Percentiles rank a stretch among this genome's conserved stretches.
Evolutionary conservation across 345 rosid species (phyloP).

Genomic region (Eutrema yunnanense): DNA sequence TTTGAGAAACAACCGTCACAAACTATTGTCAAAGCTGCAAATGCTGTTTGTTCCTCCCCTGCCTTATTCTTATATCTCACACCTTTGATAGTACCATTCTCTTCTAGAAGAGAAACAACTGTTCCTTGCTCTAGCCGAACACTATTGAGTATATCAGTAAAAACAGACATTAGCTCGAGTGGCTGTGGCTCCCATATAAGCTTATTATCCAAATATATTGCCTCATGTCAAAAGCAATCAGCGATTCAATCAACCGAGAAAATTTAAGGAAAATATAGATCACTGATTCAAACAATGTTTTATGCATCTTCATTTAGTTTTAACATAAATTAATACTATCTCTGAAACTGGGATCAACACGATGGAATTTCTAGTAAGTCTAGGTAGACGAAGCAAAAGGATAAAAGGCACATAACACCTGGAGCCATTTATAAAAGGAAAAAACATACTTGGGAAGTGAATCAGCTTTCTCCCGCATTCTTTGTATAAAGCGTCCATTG

Average conservation of each 20-base stretch:
- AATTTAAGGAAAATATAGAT: neutral
- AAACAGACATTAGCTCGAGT: neutral
- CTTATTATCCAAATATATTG: neutral
- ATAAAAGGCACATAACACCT: neutral
- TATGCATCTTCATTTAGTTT: neutral
- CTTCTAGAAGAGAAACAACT: constrained; percentile 61
- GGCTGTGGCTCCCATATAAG: neutral
- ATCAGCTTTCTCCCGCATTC: constrained; percentile 46
- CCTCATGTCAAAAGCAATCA: neutral
- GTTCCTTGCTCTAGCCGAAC: constrained; percentile 72
- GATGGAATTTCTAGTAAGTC: neutral
- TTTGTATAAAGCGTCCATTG: constrained; percentile 46
- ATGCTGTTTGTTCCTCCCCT: constrained; percentile 46
- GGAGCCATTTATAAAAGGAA: neutral
- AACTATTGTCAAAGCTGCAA: constrained; percentile 68
- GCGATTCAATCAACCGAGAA: neutral
- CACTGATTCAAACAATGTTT: neutral
- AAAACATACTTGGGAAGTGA: constrained; percentile 36
- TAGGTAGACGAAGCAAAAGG: neutral
- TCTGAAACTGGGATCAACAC: neutral
- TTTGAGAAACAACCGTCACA: constrained; percentile 85
- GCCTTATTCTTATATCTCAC: constrained; percentile 62
- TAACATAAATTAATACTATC: neutral
- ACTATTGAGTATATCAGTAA: constrained; percentile 27
- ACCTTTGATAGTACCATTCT: constrained; percentile 61